These are phyloP conservation scores for Aspergillus taichungensis DNA, from an alignment of 495 filamentous ascomycete species.

Conservation along the genomic window DNA sequence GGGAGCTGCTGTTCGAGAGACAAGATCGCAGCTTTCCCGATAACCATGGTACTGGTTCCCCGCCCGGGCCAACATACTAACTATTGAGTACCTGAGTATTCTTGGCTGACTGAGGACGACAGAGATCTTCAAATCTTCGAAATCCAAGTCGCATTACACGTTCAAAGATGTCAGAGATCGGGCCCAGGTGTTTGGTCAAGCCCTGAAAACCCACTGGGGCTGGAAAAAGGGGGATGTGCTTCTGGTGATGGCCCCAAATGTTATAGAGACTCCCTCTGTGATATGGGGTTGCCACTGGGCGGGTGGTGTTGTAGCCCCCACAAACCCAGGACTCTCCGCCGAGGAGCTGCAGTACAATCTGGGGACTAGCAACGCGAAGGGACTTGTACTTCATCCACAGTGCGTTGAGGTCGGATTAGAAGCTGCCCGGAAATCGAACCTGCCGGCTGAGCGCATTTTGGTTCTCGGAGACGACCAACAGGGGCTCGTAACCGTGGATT, in stretches of 20 bases:
- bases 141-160: conserved; percentile 32
- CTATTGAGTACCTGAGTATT: too few species aligned
- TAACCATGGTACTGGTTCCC: too few species aligned
- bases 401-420: conserved; percentile 46
- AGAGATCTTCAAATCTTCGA: background rate
- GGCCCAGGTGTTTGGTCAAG: conserved; percentile 62
- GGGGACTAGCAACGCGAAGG: conserved; percentile 58
- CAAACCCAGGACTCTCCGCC: conserved; percentile 66
- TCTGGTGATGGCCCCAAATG: conserved; percentile 52
- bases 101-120: too few species aligned
- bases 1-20: too few species aligned
- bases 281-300: conserved; percentile 67
- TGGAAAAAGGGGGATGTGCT: conserved; percentile 67
- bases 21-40: too few species aligned
- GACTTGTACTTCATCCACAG: conserved; percentile 53
- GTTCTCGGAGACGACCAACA: conserved; percentile 20
- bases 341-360: conserved; percentile 74
- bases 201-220: conserved; percentile 46
- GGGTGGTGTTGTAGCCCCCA: conserved; percentile 62
- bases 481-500: too few species aligned
- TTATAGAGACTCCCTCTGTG: conserved; percentile 50
- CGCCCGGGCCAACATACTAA: too few species aligned
- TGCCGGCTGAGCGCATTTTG: background rate
- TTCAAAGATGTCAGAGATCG: conserved; percentile 48
- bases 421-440: conserved; percentile 37